phyloP scores from a whole-genome alignment of 2,329 filamentous ascomycete genomes.

The Aureobasidium sp. region DNA sequence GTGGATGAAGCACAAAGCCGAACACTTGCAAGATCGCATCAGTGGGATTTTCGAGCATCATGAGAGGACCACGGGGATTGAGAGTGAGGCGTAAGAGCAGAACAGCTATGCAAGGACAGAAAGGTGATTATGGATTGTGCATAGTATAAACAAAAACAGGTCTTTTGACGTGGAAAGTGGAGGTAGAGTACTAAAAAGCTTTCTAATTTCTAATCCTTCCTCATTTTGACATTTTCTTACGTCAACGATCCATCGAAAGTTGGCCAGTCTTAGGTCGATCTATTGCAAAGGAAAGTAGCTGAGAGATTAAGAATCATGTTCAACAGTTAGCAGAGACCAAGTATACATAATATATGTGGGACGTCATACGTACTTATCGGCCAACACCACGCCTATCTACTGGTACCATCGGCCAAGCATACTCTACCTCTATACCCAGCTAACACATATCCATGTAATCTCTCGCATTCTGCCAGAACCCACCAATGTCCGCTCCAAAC shows the following conservation, averaged over 20 bases:
- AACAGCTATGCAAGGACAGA: background rate
- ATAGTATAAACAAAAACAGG: too few species aligned
- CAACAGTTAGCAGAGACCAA: background rate
- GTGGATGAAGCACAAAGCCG: constrained; percentile 52
- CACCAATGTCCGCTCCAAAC: background rate
- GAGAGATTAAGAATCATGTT: too few species aligned
- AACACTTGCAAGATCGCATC: constrained; percentile 39
- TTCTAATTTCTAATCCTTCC: background rate
- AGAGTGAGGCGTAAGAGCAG: constrained; percentile 56
- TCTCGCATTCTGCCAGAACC: too few species aligned
- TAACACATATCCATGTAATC: background rate
- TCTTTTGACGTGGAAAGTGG: background rate
- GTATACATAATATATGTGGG: background rate
- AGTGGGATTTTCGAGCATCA: constrained; percentile 47
- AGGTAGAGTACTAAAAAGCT: background rate
- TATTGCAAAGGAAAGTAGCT: too few species aligned
- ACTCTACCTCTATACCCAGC: background rate
- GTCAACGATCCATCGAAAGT: too few species aligned
- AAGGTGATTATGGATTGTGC: too few species aligned
- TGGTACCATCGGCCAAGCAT: background rate
- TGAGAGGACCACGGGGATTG: constrained; percentile 51
- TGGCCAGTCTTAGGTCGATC: too few species aligned
- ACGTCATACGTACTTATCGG: background rate
- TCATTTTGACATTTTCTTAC: too few species aligned
- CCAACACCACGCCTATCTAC: background rate